These are phyloP conservation scores for Xylaria polymorpha DNA, from an alignment of 2,329 filamentous ascomycete species.

Conservation along the genomic window DNA sequence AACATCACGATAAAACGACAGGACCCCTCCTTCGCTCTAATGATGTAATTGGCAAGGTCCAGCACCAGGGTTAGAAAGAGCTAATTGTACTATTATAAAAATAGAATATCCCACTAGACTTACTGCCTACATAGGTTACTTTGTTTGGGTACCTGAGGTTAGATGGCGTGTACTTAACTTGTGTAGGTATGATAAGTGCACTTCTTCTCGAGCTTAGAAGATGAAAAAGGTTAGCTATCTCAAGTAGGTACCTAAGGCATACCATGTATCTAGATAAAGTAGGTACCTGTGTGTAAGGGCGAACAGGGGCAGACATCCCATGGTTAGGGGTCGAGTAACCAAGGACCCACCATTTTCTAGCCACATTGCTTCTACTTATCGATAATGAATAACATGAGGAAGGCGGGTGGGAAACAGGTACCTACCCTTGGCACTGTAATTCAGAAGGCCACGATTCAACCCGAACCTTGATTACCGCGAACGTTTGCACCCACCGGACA, in stretches of 20 bases:
- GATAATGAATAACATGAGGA: constrained; percentile 43
- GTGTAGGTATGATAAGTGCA: background rate
- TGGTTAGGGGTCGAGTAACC: background rate
- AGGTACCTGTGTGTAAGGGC: background rate
- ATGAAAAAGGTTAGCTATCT: no score
- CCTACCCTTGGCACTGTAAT: constrained; percentile 39
- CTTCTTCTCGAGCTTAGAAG: background rate
- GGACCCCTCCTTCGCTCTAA: background rate
- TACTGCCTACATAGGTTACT: no score
- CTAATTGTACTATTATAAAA: background rate
- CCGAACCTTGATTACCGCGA: no score
- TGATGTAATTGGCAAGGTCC: background rate
- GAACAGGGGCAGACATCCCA: constrained; percentile 5
- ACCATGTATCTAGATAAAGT: no score
- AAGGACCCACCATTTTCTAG: constrained; percentile 27
- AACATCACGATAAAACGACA: background rate
- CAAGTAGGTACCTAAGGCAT: no score
- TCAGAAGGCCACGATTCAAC: constrained; percentile 50
- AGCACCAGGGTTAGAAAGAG: background rate
- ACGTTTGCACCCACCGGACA: constrained; percentile 5
- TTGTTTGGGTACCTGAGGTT: background rate
- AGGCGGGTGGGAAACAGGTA: background rate
- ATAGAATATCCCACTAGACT: background rate
- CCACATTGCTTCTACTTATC: constrained; percentile 42
- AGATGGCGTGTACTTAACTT: no score